These are phyloP conservation scores for Endothia cerciana DNA, from an alignment of 2,329 filamentous ascomycete genomes.

Conservation along the genomic window DNA sequence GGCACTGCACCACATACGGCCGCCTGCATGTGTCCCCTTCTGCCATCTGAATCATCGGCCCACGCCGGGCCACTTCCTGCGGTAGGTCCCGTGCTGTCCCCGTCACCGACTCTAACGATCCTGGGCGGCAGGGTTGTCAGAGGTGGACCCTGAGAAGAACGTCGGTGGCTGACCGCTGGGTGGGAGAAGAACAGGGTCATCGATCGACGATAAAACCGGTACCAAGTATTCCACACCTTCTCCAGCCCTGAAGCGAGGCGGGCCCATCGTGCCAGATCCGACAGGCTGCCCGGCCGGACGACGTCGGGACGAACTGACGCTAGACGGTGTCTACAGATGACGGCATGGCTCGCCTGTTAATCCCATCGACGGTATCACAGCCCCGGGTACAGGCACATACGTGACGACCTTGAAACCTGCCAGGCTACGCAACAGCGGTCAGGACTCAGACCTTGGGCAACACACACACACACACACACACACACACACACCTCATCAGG, in stretches of 20 bases:
- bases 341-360: constrained; percentile 24
- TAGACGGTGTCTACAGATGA: constrained; percentile 19
- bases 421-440: constrained; percentile 27
- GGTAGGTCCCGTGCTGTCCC: background rate
- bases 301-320: background rate
- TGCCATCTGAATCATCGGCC: background rate
- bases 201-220: background rate
- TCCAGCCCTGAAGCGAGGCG: constrained; percentile 3
- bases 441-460: constrained; percentile 17
- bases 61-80: background rate
- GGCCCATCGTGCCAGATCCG: background rate
- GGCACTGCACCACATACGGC: background rate
- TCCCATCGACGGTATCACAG: constrained; percentile 22
- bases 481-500: constrained; percentile 17
- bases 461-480: no score
- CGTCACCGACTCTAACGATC: constrained; percentile 9
- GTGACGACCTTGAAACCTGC: constrained; percentile 29
- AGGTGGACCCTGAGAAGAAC: constrained; percentile 11
- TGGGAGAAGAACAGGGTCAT: background rate
- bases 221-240: background rate
- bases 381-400: constrained; percentile 27
- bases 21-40: background rate
- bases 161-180: constrained; percentile 13
- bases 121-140: background rate
- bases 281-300: background rate